Percentiles rank a stretch among this genome's conserved stretches.
These are phyloP conservation scores for Durotheca rogersii DNA, from an alignment of 495 filamentous ascomycete species.

Conservation along the genomic window DNA sequence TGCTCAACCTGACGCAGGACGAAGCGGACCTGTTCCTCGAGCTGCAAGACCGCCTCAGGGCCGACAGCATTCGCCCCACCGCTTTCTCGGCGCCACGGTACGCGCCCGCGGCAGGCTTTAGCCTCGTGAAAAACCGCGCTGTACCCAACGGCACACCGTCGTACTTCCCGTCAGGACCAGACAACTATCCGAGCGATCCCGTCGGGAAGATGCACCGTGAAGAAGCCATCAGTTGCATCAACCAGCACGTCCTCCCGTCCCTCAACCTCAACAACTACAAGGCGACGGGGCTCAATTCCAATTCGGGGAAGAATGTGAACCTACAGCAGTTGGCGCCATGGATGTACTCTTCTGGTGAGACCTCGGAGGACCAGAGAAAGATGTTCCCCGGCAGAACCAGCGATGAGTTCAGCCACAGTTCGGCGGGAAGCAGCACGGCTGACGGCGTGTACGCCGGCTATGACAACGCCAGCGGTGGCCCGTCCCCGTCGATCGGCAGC, in stretches of 20 bases:
- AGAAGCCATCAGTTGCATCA: slow-evolving; percentile 64
- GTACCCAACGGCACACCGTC: slow-evolving; percentile 57
- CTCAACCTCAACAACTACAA: slow-evolving; percentile 47
- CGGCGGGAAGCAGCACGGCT: slow-evolving; percentile 1
- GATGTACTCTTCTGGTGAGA: slow-evolving; percentile 40
- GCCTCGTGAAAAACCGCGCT: slow-evolving; percentile 55
- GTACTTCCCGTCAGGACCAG: slow-evolving; percentile 49
- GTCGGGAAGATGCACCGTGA: slow-evolving; percentile 60
- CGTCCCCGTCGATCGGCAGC: slow-evolving; percentile 44
- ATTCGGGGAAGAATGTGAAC: slow-evolving; percentile 32
- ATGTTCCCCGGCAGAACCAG: slow-evolving; percentile 26
- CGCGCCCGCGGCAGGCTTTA: slow-evolving; percentile 50
- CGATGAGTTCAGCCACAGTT: slow-evolving; percentile 23
- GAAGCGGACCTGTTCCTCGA: slow-evolving; percentile 77
- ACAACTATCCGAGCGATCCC: slow-evolving; percentile 48
- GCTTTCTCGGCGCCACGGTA: slow-evolving; percentile 51
- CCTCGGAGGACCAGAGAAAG: slow-evolving; percentile 26
- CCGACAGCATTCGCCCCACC: slow-evolving; percentile 43
- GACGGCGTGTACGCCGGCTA: slow-evolving; percentile 23
- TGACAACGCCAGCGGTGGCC: slow-evolving; percentile 24
- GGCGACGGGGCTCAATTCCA: slow-evolving; percentile 33
- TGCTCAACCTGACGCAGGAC: slow-evolving; percentile 71
- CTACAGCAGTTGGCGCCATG: slow-evolving; percentile 46
- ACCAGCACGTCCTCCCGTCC: slow-evolving; percentile 62
- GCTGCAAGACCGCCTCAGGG: slow-evolving; percentile 63